Percentiles rank a stretch among this genome's conserved stretches.
These are phyloP conservation scores for Pseudozyma sp. DNA, from an alignment of 1,284 basidiomycete genomes.

Conservation along the genomic window DNA sequence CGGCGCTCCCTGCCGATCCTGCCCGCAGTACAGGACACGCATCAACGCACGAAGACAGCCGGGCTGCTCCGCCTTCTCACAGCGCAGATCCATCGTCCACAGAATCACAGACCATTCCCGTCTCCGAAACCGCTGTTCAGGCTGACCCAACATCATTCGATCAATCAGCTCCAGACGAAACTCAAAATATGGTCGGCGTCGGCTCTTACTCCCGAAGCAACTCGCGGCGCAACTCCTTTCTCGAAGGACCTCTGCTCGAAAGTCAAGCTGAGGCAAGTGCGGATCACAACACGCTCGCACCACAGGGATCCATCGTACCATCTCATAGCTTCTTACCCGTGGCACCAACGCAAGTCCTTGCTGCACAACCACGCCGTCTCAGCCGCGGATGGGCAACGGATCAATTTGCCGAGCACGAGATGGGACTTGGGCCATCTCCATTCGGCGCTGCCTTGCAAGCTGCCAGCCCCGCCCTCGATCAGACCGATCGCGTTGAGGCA, in stretches of 20 bases:
- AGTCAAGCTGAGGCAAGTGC: conserved; percentile 6
- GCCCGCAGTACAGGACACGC: neutral
- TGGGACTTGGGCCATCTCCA: conserved; percentile 43
- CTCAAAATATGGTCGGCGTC: conserved; percentile 49
- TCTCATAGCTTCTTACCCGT: neutral
- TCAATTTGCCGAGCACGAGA: conserved; percentile 35
- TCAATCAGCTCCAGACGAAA: neutral
- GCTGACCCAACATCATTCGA: neutral
- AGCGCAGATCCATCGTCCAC: neutral
- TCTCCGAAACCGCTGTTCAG: neutral
- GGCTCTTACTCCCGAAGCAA: conserved; percentile 51
- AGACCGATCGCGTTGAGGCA: conserved; percentile 1
- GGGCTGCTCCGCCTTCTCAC: neutral
- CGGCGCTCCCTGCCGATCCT: neutral
- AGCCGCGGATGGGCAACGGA: conserved; percentile 28
- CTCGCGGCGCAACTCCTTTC: conserved; percentile 53
- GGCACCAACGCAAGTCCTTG: neutral
- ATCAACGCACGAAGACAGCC: neutral
- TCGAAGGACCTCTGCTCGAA: conserved; percentile 30
- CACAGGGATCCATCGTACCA: neutral
- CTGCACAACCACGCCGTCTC: neutral
- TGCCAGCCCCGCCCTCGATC: conserved; percentile 20
- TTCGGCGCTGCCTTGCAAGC: conserved; percentile 43
- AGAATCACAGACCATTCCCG: conserved; percentile 7
- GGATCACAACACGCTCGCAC: too few relatives aligned